Evolutionary conservation across 2,329 filamentous ascomycete species (phyloP).

Genomic region (Neopestalotiopsis rosae): DNA sequence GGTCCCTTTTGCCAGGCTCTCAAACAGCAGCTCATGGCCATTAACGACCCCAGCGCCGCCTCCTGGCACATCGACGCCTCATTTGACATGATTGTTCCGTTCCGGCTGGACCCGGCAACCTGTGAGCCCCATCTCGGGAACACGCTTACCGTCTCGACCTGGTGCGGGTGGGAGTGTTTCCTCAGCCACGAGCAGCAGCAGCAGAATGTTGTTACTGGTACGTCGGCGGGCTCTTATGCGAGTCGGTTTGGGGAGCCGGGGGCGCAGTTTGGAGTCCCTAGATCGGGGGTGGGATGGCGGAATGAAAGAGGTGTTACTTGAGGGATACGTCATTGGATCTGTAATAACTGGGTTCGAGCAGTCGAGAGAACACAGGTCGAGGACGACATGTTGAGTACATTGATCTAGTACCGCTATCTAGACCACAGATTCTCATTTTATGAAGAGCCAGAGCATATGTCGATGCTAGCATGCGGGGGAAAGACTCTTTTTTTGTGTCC

Average conservation of each 20-base stretch:
- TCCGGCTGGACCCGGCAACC: conserved; percentile 8
- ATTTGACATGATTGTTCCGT: not conserved
- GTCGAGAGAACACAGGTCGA: no score
- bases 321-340: not conserved
- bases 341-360: no score
- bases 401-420: no score
- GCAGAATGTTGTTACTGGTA: not conserved
- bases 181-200: not conserved
- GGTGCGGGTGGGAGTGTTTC: conserved; percentile 16
- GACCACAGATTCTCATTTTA: no score
- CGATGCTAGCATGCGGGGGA: no score
- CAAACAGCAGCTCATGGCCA: conserved; percentile 6
- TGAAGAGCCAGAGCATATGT: no score
- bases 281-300: conserved; percentile 14
- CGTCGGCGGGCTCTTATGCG: no score
- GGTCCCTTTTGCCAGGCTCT: conserved; percentile 5
- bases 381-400: no score
- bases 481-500: no score
- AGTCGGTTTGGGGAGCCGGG: not conserved
- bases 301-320: not conserved
- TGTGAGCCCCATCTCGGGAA: conserved; percentile 6
- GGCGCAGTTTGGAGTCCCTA: not conserved
- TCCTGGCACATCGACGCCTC: no score
- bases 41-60: not conserved
- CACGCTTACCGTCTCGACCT: not conserved